phyloP scores from a whole-genome alignment of 345 rosid genomes.

The Camelina laxa region DNA sequence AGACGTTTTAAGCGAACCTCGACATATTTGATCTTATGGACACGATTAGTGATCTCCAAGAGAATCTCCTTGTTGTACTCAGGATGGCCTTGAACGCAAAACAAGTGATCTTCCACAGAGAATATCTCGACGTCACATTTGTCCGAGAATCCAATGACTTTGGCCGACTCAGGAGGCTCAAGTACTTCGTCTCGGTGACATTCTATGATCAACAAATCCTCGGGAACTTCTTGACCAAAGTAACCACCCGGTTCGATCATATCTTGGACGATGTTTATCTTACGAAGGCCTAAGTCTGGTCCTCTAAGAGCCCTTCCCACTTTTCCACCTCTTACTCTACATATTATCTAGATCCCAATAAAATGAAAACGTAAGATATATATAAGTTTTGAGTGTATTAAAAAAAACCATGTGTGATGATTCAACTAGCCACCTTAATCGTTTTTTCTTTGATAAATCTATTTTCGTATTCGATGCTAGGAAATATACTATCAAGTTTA shows the following conservation, averaged over 20 bases:
- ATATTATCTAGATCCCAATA: constrained; percentile 54
- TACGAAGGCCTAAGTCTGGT: constrained; percentile 75
- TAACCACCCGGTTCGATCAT: constrained; percentile 27
- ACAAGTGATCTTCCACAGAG: constrained; percentile 53
- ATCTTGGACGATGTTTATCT: constrained; percentile 59
- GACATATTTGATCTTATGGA: constrained; percentile 47
- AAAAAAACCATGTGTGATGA: not conserved
- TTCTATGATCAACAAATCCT: constrained; percentile 58
- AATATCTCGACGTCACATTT: constrained; percentile 77
- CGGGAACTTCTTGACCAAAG: constrained; percentile 48
- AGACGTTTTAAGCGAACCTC: constrained; percentile 43
- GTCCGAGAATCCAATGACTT: constrained; percentile 71
- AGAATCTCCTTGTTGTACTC: constrained; percentile 81
- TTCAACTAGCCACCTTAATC: too few species aligned
- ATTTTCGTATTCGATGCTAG: not conserved
- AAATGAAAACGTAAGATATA: not conserved
- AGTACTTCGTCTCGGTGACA: constrained; percentile 79
- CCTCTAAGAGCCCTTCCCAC: constrained; percentile 66
- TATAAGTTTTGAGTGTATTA: not conserved
- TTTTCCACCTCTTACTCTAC: constrained; percentile 73
- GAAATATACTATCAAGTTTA: not conserved
- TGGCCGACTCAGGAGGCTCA: constrained; percentile 70
- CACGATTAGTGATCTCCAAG: constrained; percentile 66
- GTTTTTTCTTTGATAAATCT: too few species aligned
- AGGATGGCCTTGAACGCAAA: constrained; percentile 87